Percentiles rank a stretch among this genome's conserved stretches.
Evolutionary conservation across 768 basidiomycete species (phyloP).

Genomic region (Floccularia luteovirens): DNA sequence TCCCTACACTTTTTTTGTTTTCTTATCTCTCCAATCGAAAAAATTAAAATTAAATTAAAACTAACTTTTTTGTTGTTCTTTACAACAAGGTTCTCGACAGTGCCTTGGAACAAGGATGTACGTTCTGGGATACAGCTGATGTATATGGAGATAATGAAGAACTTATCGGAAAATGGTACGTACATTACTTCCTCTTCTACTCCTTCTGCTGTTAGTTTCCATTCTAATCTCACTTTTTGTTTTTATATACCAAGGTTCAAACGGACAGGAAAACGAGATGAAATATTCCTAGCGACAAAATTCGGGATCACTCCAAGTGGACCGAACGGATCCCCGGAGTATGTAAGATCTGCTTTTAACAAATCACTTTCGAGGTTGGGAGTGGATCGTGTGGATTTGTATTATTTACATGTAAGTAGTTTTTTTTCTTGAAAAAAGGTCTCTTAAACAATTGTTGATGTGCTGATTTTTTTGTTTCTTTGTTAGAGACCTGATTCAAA

Average conservation of each 20-base stretch:
- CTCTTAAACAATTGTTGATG: not conserved
- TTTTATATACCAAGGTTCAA: constrained; percentile 29
- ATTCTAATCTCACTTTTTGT: too few species aligned
- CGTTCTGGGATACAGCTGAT: constrained; percentile 43
- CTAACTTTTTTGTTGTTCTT: not conserved
- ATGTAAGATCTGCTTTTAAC: constrained; percentile 27
- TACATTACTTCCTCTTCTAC: not conserved
- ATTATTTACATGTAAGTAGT: constrained; percentile 33
- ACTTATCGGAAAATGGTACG: constrained; percentile 35
- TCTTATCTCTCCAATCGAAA: too few species aligned
- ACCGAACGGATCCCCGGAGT: constrained; percentile 22
- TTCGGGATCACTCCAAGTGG: constrained; percentile 11
- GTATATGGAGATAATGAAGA: constrained; percentile 38
- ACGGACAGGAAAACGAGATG: constrained; percentile 37
- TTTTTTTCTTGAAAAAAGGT: not conserved
- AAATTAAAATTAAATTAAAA: not conserved
- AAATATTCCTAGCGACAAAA: constrained; percentile 64
- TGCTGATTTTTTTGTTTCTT: too few species aligned
- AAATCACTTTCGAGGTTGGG: constrained; percentile 33
- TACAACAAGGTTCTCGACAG: constrained; percentile 37
- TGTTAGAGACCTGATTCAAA: constrained; percentile 25
- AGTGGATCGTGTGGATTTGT: constrained; percentile 34
- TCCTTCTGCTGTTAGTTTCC: not conserved
- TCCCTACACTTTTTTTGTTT: too few species aligned
- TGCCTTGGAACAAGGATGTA: constrained; percentile 31